Conservation (phyloP, 371 early-diverging fungal genomes). For the Mortierella sp. region DNA sequence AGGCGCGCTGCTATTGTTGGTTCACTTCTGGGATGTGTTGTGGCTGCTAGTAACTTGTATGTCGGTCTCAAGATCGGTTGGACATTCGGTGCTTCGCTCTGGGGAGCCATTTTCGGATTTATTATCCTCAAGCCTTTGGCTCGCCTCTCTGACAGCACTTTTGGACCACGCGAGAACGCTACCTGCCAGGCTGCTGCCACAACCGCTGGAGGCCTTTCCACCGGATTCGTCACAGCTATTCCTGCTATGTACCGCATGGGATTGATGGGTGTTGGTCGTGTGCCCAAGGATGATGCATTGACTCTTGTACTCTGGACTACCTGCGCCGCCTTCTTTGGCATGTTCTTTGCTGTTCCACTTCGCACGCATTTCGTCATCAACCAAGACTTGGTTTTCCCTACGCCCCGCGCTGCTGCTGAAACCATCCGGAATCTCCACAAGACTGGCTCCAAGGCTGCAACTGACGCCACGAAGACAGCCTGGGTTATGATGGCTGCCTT, state of each 20-base stretch:
- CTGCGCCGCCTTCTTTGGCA: slow-evolving; percentile 78
- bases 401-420: slow-evolving; percentile 77
- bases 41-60: slow-evolving; percentile 81
- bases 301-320: slow-evolving; percentile 67
- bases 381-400: slow-evolving; percentile 80
- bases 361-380: slow-evolving; percentile 79
- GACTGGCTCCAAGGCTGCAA: slow-evolving; percentile 58
- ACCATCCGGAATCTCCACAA: slow-evolving; percentile 78
- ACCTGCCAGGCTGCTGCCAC: slow-evolving; percentile 82
- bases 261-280: slow-evolving; percentile 58
- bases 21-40: slow-evolving; percentile 74
- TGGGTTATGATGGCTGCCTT: slow-evolving; percentile 59
- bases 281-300: slow-evolving; percentile 43
- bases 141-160: slow-evolving; percentile 66
- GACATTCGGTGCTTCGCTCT: slow-evolving; percentile 78
- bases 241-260: slow-evolving; percentile 83
- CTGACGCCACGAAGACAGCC: slow-evolving; percentile 51
- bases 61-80: slow-evolving; percentile 81
- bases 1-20: slow-evolving; percentile 77
- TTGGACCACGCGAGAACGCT: slow-evolving; percentile 81
- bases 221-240: slow-evolving; percentile 78
- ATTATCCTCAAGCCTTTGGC: slow-evolving; percentile 77
- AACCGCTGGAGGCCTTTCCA: slow-evolving; percentile 79
- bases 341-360: slow-evolving; percentile 84
- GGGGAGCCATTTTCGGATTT: slow-evolving; percentile 77